A percentile compares a stretch with the other conserved stretches of the same genome.
Evolutionary conservation across 106 monocot species (phyloP).

Genomic region (Dendrobium nobile): DNA sequence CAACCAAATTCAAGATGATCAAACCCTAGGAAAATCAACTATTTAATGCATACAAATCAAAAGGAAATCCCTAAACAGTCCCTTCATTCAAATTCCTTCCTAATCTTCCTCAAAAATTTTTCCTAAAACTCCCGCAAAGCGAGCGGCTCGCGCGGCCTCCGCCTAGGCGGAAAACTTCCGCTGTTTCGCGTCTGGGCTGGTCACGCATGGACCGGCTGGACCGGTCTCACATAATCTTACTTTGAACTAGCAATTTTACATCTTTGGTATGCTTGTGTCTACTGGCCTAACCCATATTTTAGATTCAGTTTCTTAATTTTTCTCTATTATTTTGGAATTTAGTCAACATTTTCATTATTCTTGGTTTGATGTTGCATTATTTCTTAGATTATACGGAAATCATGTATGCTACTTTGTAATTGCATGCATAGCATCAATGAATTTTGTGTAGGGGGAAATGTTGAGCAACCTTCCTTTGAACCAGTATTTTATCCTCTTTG

Average conservation of each 20-base stretch:
- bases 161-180: too few species aligned
- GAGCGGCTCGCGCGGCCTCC: too few species aligned
- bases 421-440: neutral
- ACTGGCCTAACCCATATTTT: neutral
- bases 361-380: constrained; percentile 4
- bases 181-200: too few species aligned
- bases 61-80: too few species aligned
- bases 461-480: neutral
- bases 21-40: too few species aligned
- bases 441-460: neutral
- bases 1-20: too few species aligned
- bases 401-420: constrained; percentile 39
- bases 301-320: neutral
- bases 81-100: too few species aligned
- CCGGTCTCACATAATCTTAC: neutral
- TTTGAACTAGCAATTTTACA: constrained; percentile 3
- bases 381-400: constrained; percentile 72
- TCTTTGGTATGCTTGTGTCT: constrained; percentile 5
- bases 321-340: neutral
- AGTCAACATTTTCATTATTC: neutral
- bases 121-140: too few species aligned
- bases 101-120: too few species aligned
- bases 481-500: constrained; percentile 1
- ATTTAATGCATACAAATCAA: too few species aligned
- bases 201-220: too few species aligned